Conservation (phyloP, 2,329 filamentous ascomycete genomes). For the Colletotrichum sp. region DNA sequence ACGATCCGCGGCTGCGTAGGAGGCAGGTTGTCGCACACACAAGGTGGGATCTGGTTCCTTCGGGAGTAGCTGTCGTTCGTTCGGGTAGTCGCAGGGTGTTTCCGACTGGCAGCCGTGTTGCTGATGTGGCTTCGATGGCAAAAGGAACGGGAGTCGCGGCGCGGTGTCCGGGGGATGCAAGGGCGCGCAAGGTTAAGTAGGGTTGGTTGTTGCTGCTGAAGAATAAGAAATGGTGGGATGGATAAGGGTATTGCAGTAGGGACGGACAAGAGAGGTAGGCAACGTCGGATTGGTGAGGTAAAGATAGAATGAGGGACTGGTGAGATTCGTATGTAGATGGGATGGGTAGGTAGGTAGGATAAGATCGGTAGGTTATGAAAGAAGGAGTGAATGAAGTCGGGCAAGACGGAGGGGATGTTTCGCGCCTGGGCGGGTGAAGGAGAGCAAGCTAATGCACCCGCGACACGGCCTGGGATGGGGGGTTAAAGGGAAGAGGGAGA, state of each 20-base stretch:
- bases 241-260: neutral
- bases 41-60: neutral
- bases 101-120: neutral
- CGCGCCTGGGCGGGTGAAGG: neutral
- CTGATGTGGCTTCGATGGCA: neutral
- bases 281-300: neutral
- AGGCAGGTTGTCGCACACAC: neutral
- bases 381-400: slow-evolving; percentile 2
- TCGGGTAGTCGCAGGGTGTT: slow-evolving; percentile 4
- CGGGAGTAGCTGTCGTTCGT: neutral
- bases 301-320: neutral
- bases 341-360: neutral
- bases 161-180: slow-evolving; percentile 4
- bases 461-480: neutral
- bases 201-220: neutral
- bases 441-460: neutral
- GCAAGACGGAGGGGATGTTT: slow-evolving; percentile 5
- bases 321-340: neutral
- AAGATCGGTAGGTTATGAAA: neutral
- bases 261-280: neutral
- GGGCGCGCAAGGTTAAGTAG: neutral
- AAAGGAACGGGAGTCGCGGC: neutral
- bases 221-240: neutral
- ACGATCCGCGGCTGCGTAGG: neutral
- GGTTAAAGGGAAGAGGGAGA: neutral